Percentiles rank a stretch among this genome's conserved stretches.
Evolutionary conservation across 495 filamentous ascomycete species (phyloP).

Genomic region (Aspergillus incahuasiensis): DNA sequence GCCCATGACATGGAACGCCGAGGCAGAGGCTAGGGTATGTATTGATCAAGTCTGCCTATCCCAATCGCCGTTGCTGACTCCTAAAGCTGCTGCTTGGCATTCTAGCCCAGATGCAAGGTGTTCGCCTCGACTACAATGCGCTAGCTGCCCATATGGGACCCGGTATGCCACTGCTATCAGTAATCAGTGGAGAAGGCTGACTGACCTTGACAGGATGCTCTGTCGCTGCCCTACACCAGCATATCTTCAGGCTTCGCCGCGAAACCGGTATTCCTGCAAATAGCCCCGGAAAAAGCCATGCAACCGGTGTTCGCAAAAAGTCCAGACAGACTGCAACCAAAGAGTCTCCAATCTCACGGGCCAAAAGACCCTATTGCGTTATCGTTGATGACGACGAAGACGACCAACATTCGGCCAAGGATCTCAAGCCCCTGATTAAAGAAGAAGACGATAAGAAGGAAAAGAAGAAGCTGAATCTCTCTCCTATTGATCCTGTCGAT

Average conservation of each 20-base stretch:
- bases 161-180: neutral
- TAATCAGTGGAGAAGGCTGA: neutral
- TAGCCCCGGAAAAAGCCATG: neutral
- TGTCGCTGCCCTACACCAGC: constrained; percentile 5
- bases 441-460: constrained; percentile 3
- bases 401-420: neutral
- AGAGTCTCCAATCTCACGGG: neutral
- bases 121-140: constrained; percentile 1
- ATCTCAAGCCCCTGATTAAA: neutral
- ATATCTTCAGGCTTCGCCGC: constrained; percentile 3
- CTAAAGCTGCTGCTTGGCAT: constrained; percentile 9
- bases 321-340: neutral
- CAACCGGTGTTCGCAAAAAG: neutral
- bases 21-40: constrained; percentile 7
- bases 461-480: neutral
- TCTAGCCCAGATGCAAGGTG: neutral
- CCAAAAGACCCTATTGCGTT: neutral
- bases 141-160: constrained; percentile 5
- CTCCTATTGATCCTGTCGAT: constrained; percentile 1
- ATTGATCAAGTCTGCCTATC: neutral
- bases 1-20: constrained; percentile 2
- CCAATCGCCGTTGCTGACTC: neutral
- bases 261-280: neutral
- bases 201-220: constrained; percentile 2
- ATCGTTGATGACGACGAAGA: neutral